Evolutionary conservation across 2,329 filamentous ascomycete genomes (phyloP).

Genomic region (Botrytis pseudocinerea): DNA sequence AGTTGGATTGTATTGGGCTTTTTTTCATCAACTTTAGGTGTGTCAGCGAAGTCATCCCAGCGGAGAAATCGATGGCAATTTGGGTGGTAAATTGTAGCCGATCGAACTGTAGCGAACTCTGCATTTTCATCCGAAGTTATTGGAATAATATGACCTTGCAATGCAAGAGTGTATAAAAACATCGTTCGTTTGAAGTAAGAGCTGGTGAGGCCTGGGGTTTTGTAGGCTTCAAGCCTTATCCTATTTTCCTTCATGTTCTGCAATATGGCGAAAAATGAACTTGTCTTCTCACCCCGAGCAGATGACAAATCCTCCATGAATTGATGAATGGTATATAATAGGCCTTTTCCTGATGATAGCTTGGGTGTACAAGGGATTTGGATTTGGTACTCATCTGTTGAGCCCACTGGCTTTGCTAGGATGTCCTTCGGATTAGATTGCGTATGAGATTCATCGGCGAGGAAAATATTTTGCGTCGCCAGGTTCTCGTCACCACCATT

Average conservation of each 20-base stretch:
- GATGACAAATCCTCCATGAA: background rate
- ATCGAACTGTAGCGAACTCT: background rate
- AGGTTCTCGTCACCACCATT: too few relatives aligned
- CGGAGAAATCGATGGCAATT: constrained; percentile 8
- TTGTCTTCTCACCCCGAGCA: background rate
- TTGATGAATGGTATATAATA: background rate
- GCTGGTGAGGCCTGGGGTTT: too few relatives aligned
- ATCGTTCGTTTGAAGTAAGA: background rate
- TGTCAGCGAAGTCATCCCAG: background rate
- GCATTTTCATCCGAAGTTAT: background rate
- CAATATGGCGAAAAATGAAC: background rate
- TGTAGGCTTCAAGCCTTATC: background rate
- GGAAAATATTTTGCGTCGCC: accelerated
- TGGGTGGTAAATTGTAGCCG: background rate
- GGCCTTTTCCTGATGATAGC: background rate
- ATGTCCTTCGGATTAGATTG: background rate
- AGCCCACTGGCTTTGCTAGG: background rate
- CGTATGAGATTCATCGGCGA: background rate
- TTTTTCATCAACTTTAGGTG: too few relatives aligned
- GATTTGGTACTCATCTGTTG: background rate
- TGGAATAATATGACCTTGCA: background rate
- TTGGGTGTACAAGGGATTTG: background rate
- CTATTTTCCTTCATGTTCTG: background rate
- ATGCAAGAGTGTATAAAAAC: background rate
- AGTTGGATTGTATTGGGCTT: background rate